Base-by-base conservation (phyloP, 2,329 filamentous ascomycete species). In the Lachnellula hyalina region DNA sequence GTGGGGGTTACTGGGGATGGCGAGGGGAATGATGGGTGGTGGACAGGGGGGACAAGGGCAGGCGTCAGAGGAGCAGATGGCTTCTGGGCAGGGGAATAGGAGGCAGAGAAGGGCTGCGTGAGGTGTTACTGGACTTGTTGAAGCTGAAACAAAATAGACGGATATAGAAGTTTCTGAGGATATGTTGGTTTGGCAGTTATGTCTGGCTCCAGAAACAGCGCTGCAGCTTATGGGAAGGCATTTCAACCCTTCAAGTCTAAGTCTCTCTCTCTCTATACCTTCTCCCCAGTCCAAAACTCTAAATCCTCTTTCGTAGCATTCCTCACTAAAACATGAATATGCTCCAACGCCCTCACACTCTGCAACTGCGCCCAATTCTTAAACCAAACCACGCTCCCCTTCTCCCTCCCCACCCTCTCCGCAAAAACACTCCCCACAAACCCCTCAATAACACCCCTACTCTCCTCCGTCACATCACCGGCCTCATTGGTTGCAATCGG, bases 301-400 rank as follows among this genome's bases (percentile, higher is more conserved):
- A 86, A 59, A 55, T 78, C 68, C 28, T 77, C 76, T 32, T 77
- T 73, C 47, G 76, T 75, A 23, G 77, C 80, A 63, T 81, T 75
- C 52, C 73, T 78, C 49, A 86, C 80, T 65, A 87, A 68, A 35
- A 97, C 84, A 71, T 97, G 93, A 66, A 96, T 86, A 70, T 96
- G 93, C 74, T 96, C 92, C 47, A 96, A 77, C 2, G 88, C 82
- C 64, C 92, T 83, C 42, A 96, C 87, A 64, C 89, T 95, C 75
- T 96, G 95, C 68, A 96, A 74, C 25, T 85, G 84, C 56, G 84
- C 85, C 91, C 91, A 96, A 65, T 96, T 96, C 79, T 93, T 95
- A 74, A 96, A 96, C 90, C 91, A 97, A 57, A 91, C 69, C 45
- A 86, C 82, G 48, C 73, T 74, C 5, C 77, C 72, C 54, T 61